phyloP scores from a whole-genome alignment of 139 green algal species.

The Penium margaritaceum region DNA sequence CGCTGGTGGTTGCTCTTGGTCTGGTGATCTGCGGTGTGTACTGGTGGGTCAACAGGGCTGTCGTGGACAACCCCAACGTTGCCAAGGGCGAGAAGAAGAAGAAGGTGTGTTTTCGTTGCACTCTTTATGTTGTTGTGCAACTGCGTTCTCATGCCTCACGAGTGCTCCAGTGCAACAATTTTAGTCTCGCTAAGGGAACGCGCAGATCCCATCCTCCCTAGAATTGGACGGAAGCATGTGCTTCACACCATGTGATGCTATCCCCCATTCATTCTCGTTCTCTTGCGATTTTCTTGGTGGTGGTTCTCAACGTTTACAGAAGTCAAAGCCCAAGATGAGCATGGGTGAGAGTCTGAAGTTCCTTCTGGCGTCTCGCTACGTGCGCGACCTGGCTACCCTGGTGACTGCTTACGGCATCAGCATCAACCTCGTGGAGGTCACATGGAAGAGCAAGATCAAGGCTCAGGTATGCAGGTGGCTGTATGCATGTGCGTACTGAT shows the following conservation, averaged over 20 bases:
- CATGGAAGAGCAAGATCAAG: slow-evolving; percentile 99
- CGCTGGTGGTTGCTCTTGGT: slow-evolving; percentile 82
- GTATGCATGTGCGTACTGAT: no score
- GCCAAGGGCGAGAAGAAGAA: slow-evolving; percentile 59
- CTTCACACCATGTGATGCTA: no score
- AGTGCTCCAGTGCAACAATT: no score
- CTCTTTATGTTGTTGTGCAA: no score
- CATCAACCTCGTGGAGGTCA: slow-evolving; percentile 99
- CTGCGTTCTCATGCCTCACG: no score
- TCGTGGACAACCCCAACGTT: slow-evolving; percentile 64
- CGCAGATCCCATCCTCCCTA: no score
- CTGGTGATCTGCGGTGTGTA: slow-evolving; percentile 74
- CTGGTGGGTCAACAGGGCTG: slow-evolving; percentile 71
- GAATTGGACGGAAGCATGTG: no score
- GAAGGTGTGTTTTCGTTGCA: slow-evolving; percentile 39
- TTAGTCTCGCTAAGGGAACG: no score
- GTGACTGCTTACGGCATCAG: slow-evolving; percentile 94
- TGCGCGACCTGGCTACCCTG: slow-evolving; percentile 87
- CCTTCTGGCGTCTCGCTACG: slow-evolving; percentile 86
- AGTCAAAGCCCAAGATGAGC: slow-evolving; percentile 50
- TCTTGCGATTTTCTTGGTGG: slow-evolving; percentile 2
- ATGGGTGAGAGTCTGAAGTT: slow-evolving; percentile 89
- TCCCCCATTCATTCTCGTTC: not conserved
- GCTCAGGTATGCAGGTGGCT: slow-evolving; percentile 69
- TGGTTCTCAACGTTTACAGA: slow-evolving; percentile 24